Evolutionary conservation across 208 protist species (phyloP).

Genomic region (Porcisia hertigi): DNA sequence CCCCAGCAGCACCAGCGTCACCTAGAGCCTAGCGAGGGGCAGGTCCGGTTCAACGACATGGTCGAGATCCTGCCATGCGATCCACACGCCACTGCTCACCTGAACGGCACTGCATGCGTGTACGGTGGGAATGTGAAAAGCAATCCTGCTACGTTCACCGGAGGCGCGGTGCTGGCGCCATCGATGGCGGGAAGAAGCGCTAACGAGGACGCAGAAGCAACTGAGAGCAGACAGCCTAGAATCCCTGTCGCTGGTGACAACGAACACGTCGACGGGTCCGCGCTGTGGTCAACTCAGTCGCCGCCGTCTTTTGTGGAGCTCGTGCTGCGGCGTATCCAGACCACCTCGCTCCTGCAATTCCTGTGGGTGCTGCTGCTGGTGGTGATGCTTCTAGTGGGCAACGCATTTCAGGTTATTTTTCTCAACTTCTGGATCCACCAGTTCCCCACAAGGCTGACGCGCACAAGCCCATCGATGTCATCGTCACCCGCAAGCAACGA

Average conservation of each 20-base stretch:
- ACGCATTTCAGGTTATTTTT: slow-evolving; percentile 76
- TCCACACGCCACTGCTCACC: neutral
- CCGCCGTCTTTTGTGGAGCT: slow-evolving; percentile 13
- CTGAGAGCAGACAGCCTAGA: neutral
- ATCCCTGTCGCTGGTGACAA: neutral
- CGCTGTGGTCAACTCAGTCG: neutral
- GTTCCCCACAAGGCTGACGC: slow-evolving; percentile 36
- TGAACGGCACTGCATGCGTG: neutral
- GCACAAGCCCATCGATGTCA: slow-evolving; percentile 47
- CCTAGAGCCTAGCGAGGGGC: neutral
- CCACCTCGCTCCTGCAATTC: slow-evolving; percentile 31
- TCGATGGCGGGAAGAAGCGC: neutral
- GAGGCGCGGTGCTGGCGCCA: neutral
- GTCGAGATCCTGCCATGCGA: neutral
- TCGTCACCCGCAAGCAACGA: slow-evolving; percentile 12
- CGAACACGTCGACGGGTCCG: neutral
- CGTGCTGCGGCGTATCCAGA: slow-evolving; percentile 16
- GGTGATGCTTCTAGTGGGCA: slow-evolving; percentile 60
- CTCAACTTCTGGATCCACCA: slow-evolving; percentile 82
- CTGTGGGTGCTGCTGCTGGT: slow-evolving; percentile 50
- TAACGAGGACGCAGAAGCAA: neutral
- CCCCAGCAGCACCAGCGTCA: neutral
- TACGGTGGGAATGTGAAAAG: neutral
- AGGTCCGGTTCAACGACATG: neutral
- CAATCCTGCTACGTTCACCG: neutral